Evolutionary conservation across 1,284 basidiomycete species (phyloP).

Genomic region (Takashimella tepidaria): DNA sequence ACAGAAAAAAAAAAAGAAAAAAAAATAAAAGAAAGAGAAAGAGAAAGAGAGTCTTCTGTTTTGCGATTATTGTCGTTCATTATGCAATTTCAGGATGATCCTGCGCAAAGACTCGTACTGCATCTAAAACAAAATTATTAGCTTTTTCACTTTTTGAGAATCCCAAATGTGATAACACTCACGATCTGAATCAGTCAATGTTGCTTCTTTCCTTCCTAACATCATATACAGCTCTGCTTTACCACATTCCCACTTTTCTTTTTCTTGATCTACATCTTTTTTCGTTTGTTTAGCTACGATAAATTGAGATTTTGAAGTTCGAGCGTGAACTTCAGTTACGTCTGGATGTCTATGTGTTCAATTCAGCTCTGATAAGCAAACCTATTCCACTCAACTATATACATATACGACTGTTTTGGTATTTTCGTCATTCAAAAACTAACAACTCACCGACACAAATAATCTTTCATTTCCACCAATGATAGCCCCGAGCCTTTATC

Average conservation of each 20-base stretch:
- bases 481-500: constrained; percentile 10
- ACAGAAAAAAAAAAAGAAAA: no score
- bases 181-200: constrained; percentile 41
- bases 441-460: constrained; percentile 13
- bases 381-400: no score
- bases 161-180: constrained; percentile 12
- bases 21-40: no score
- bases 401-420: no score
- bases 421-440: no score
- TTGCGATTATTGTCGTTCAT: no score
- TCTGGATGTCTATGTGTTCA: not conserved
- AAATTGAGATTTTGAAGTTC: constrained; percentile 20
- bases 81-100: not conserved
- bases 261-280: not conserved
- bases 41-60: no score
- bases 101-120: constrained; percentile 10
- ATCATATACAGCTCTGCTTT: constrained; percentile 24
- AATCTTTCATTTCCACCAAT: constrained; percentile 13
- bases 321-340: constrained; percentile 22
- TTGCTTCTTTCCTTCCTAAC: constrained; percentile 30
- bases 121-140: constrained; percentile 15
- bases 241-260: not conserved
- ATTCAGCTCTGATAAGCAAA: no score
- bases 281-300: constrained; percentile 19
- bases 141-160: no score